A percentile compares a stretch with the other conserved stretches of the same genome.
phyloP scores from a whole-genome alignment of 768 basidiomycete species.

The Coprinopsis cinerea region DNA sequence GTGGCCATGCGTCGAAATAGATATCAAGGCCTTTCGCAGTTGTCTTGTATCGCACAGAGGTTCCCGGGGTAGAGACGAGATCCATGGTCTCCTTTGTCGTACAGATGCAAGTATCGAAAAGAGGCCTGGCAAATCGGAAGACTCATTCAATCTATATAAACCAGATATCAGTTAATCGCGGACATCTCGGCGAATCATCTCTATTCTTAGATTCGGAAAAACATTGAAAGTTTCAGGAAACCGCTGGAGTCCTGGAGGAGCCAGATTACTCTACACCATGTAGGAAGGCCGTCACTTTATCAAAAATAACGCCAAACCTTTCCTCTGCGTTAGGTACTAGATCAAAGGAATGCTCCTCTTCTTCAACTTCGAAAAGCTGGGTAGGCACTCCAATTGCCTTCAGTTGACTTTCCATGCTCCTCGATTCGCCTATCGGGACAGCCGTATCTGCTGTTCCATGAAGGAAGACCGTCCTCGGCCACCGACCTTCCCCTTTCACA shows the following conservation, averaged over 20 bases:
- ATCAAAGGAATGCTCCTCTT: slow-evolving; percentile 51
- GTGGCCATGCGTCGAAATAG: slow-evolving; percentile 8
- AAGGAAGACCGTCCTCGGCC: slow-evolving; percentile 42
- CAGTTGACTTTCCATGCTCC: slow-evolving; percentile 25
- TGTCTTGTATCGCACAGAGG: slow-evolving; percentile 5
- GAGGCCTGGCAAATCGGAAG: background rate
- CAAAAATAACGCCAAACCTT: slow-evolving; percentile 10
- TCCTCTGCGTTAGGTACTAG: slow-evolving; percentile 38
- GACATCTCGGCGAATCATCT: no score
- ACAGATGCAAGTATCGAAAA: background rate
- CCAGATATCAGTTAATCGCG: no score
- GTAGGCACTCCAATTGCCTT: slow-evolving; percentile 22
- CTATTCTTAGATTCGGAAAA: no score
- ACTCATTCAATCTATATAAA: background rate
- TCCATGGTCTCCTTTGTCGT: background rate
- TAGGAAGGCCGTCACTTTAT: slow-evolving; percentile 8
- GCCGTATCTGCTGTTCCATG: slow-evolving; percentile 46
- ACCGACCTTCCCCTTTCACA: slow-evolving; percentile 14
- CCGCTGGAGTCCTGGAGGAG: background rate
- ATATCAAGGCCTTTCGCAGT: slow-evolving; percentile 7
- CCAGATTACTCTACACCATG: background rate
- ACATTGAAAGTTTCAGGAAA: no score
- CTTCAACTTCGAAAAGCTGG: slow-evolving; percentile 19
- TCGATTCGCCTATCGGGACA: slow-evolving; percentile 37
- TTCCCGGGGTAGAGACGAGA: background rate